Base-by-base conservation (phyloP, 768 basidiomycete genomes). In the Pleurotus giganteus region DNA sequence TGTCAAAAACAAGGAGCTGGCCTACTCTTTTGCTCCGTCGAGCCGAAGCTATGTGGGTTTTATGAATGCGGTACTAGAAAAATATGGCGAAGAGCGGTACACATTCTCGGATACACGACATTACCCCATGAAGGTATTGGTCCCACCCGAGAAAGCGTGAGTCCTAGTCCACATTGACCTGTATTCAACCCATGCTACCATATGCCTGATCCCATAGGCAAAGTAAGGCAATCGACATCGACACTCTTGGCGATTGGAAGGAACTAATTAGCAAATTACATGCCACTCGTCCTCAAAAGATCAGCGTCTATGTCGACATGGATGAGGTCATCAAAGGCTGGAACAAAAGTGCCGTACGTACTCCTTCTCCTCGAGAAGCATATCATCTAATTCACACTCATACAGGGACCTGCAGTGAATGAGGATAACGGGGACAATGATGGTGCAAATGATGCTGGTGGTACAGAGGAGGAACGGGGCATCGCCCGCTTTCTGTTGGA, bases 61-160 rank as follows among this genome's bases (percentile, higher is more conserved):
- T 0, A 24, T 60, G 2, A 55, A 41, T n/a, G 23, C 42, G 2
- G 51, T 57, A 26, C 59, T 60, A 9, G 8, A 13, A 12, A 58
- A 50, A 24, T 56, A 60, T 15, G 59, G 59, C 19, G 57, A 60
- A 28, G 53, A 55, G 9, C 34, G 51, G 28, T 60, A 60, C 31
- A 57, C 44, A 15, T 19, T 55, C 6, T 45, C 41, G 3, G 44
- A 43, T 0, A 54, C 24, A 15, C 49, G 50, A 21, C 31, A 12
- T n/a, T 57, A 43, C 34, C 29, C 55, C 4, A 53, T 62, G 17
- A 62, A 60, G 51, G 49, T 36, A 2, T 47, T 54, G 3, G 15
- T 29, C 31, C 53, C 53, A 12, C 53, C 43, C 3, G 29, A n/a
- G 4, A 42, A 32, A 17, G 46, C 42, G 39, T 54, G 21, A 17